Percentiles rank a stretch among this genome's conserved stretches.
Evolutionary conservation across 83 land plant species (phyloP).

Genomic region (Thuja plicata): DNA sequence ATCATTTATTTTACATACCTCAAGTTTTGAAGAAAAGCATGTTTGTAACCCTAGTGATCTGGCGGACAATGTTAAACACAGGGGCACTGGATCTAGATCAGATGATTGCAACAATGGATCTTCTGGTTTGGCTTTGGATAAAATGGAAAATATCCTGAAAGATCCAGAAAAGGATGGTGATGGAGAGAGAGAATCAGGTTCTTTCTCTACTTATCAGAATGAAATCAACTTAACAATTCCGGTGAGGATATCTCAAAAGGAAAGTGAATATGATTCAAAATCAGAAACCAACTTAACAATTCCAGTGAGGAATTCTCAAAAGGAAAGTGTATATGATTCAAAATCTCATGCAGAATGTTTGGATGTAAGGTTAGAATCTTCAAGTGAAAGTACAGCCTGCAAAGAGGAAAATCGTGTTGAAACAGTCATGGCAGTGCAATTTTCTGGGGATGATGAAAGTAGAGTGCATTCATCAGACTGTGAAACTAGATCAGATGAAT

Average conservation of each 20-base stretch:
- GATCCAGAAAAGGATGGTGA: neutral
- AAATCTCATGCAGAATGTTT: neutral
- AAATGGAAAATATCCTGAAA: neutral
- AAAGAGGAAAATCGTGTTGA: neutral
- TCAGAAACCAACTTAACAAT: neutral
- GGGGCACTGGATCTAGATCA: neutral
- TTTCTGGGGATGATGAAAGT: neutral
- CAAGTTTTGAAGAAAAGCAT: constrained; percentile 10
- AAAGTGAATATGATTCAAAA: neutral
- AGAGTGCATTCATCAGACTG: neutral
- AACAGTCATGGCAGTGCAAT: constrained; percentile 2
- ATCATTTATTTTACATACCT: neutral
- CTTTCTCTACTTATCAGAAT: neutral
- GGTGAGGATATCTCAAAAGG: neutral
- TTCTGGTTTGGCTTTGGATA: neutral
- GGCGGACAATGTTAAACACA: neutral
- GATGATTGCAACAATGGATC: neutral
- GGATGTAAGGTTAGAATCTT: constrained; percentile 4
- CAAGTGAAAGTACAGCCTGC: neutral
- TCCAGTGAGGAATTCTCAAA: neutral
- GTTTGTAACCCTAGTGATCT: neutral
- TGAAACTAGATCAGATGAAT: neutral
- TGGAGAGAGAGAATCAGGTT: neutral
- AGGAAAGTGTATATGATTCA: neutral
- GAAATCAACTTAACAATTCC: neutral